Base-by-base conservation (phyloP, 108 stramenopile species). In the Skeletonema tropicum region DNA sequence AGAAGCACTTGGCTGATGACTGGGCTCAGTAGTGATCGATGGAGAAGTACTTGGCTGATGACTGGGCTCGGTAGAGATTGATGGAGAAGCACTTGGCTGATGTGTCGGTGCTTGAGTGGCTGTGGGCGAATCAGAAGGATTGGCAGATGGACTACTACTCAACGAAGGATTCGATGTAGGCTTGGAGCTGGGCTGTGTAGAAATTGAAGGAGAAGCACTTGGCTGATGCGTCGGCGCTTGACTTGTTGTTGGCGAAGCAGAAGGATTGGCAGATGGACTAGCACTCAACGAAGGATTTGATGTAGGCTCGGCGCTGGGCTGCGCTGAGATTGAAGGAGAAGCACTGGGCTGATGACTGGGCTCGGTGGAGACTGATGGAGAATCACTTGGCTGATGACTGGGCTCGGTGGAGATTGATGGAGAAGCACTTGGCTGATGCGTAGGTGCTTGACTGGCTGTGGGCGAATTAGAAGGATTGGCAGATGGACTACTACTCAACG, bases 81-180 rank as follows among this genome's bases (percentile, higher is more conserved):
- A 33, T 6, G 55, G 52, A 19, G 17, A 21, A 19, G 55, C 55
- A 23, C 21, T 21, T 19, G 55, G 55, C 1, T 57, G 55, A 23
- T 23, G 17, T 23, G 55, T 1, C 0, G 55, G 55, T 13, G 48
- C 23, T 4, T 29, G 15, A 12, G 6, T 33, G 33, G 1, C 6
- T 1, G 73, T 36, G 1, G 74, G 74, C 13, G 30, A 45, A 14
- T 57, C 46, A 1, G 74, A 36, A 15, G 74, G 74, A 60, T 9
- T 36, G 19, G 42, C 39, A 11, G 70, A 60, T 41, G 70, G 70
- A 33, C 33, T 33, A 1, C 6, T 33, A 33, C 33, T 33, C 33
- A 33, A 33, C 0, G 33, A 33, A 1, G 33, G 33, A 33, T 33
- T 33, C 1, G 33, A 15, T 3, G 33, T 1, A 1, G 33, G 33